These are phyloP conservation scores for Holtermanniella nyarrowii DNA, from an alignment of 768 basidiomycete genomes.

Conservation along the genomic window DNA sequence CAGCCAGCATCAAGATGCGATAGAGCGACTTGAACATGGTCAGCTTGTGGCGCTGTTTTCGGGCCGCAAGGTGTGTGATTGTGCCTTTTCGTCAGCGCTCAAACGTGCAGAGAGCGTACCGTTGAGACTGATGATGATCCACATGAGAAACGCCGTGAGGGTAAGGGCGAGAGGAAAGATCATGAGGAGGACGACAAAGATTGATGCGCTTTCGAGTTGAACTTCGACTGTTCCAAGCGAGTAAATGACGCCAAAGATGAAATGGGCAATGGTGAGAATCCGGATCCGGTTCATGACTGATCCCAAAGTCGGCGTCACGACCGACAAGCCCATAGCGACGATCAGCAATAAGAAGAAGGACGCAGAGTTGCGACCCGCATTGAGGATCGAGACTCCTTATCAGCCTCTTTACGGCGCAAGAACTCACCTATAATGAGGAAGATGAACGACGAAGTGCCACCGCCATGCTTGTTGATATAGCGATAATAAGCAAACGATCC, in stretches of 20 bases:
- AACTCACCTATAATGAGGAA: slow-evolving; percentile 85
- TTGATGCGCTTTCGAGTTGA: slow-evolving; percentile 76
- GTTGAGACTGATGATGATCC: slow-evolving; percentile 87
- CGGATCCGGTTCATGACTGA: slow-evolving; percentile 74
- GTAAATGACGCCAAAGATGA: slow-evolving; percentile 87
- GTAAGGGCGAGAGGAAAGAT: slow-evolving; percentile 91
- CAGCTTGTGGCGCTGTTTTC: slow-evolving; percentile 78
- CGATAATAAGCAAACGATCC: slow-evolving; percentile 89
- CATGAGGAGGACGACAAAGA: slow-evolving; percentile 71
- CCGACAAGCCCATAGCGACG: slow-evolving; percentile 81
- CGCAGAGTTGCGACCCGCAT: slow-evolving; percentile 82
- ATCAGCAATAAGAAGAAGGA: slow-evolving; percentile 92
- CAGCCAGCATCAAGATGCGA: slow-evolving; percentile 70
- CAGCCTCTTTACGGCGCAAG: too few relatives aligned
- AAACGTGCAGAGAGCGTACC: slow-evolving; percentile 46
- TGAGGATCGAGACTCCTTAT: slow-evolving; percentile 65
- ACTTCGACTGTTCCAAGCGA: slow-evolving; percentile 90
- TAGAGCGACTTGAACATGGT: slow-evolving; percentile 81
- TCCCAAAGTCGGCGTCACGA: slow-evolving; percentile 80
- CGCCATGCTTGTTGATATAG: slow-evolving; percentile 60
- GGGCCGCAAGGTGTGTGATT: slow-evolving; percentile 68
- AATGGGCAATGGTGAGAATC: slow-evolving; percentile 70
- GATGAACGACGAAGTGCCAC: slow-evolving; percentile 46
- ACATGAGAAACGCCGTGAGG: slow-evolving; percentile 86
- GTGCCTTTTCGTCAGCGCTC: slow-evolving; percentile 52